These are phyloP conservation scores for Hygrophoropsis aurantiaca DNA, from an alignment of 768 basidiomycete genomes.

Conservation along the genomic window DNA sequence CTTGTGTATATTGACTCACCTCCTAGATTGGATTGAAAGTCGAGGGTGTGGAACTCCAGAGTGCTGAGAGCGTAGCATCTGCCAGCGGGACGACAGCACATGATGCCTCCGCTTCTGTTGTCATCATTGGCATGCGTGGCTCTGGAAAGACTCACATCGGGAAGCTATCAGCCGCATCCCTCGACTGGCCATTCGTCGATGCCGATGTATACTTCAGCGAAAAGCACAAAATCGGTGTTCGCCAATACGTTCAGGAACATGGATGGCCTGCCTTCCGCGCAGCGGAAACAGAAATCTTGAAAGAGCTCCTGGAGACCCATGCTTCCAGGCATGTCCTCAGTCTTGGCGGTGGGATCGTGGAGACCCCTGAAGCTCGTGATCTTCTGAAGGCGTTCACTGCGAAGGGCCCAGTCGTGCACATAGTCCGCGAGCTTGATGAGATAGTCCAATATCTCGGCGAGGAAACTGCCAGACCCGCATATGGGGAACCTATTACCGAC, in stretches of 20 bases:
- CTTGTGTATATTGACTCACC: background rate
- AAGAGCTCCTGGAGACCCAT: conserved; percentile 60
- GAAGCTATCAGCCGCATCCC: conserved; percentile 65
- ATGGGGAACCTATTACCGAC: conserved; percentile 81
- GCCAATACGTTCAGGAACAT: conserved; percentile 73
- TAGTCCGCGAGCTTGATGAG: conserved; percentile 77
- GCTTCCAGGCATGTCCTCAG: conserved; percentile 73
- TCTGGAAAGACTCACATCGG: conserved; percentile 94
- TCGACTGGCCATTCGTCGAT: conserved; percentile 78
- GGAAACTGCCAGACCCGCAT: conserved; percentile 81
- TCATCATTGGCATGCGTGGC: conserved; percentile 95
- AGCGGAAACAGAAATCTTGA: conserved; percentile 70
- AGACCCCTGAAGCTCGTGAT: conserved; percentile 73
- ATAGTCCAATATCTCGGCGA: conserved; percentile 77
- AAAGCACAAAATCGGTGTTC: conserved; percentile 59
- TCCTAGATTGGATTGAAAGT: conserved; percentile 84
- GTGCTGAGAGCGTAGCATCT: conserved; percentile 39
- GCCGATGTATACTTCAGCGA: conserved; percentile 79
- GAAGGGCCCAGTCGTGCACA: conserved; percentile 72
- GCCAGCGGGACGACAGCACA: conserved; percentile 35
- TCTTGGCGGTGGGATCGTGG: conserved; percentile 93
- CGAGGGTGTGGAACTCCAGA: conserved; percentile 76
- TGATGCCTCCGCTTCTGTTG: conserved; percentile 53
- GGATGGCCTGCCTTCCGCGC: conserved; percentile 91
- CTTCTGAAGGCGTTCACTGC: conserved; percentile 65